Evolutionary conservation across 2,329 filamentous ascomycete species (phyloP).

Genomic region (Cladosporium sp.): DNA sequence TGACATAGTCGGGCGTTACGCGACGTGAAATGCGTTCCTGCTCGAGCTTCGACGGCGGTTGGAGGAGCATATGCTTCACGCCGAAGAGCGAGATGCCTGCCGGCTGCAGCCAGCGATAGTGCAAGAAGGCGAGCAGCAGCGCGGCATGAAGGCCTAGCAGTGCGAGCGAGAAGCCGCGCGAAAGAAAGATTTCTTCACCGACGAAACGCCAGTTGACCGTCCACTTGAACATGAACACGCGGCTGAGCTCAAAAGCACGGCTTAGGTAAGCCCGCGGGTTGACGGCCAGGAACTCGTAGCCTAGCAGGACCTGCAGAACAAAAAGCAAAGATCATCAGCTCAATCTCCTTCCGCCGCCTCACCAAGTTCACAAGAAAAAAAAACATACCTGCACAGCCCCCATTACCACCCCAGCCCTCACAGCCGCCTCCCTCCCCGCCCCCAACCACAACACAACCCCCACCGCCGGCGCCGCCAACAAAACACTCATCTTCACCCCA

Average conservation of each 20-base stretch:
- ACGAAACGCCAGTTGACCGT: slow-evolving; percentile 98
- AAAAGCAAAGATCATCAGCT: slow-evolving; percentile 12
- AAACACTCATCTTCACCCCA: slow-evolving; percentile 90
- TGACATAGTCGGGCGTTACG: slow-evolving; percentile 65
- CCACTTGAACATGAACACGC: slow-evolving; percentile 94
- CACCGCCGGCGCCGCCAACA: slow-evolving; percentile 76
- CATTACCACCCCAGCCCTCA: slow-evolving; percentile 67
- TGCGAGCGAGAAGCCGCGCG: slow-evolving; percentile 58
- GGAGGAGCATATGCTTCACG: slow-evolving; percentile 47
- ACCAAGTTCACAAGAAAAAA: background rate
- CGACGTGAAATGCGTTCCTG: slow-evolving; percentile 52
- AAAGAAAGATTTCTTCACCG: slow-evolving; percentile 74
- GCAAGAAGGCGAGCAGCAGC: slow-evolving; percentile 61
- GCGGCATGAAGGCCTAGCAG: slow-evolving; percentile 61
- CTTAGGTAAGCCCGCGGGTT: slow-evolving; percentile 68
- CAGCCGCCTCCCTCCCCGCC: slow-evolving; percentile 57
- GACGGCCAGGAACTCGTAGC: slow-evolving; percentile 60
- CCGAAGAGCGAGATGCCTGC: slow-evolving; percentile 52
- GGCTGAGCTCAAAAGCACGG: slow-evolving; percentile 82
- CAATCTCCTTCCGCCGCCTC: background rate
- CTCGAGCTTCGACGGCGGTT: slow-evolving; percentile 41
- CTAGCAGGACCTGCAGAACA: slow-evolving; percentile 44
- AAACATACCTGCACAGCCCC: slow-evolving; percentile 66
- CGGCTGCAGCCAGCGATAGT: slow-evolving; percentile 66
- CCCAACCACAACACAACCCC: slow-evolving; percentile 70